Base-by-base conservation (phyloP, 2,329 filamentous ascomycete species). In the Exophiala viscosa region DNA sequence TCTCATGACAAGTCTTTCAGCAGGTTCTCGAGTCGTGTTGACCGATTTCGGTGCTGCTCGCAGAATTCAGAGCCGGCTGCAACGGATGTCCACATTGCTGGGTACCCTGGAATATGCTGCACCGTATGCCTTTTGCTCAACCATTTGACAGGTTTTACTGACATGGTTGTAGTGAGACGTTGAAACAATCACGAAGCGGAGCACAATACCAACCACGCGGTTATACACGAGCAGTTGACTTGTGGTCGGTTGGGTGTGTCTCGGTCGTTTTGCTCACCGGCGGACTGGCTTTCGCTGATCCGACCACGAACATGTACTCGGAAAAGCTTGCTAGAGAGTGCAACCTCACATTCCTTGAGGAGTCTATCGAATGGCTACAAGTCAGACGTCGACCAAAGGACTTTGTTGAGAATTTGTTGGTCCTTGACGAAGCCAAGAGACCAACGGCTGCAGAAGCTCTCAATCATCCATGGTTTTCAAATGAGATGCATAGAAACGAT, bases 201-300 rank as follows among this genome's bases (percentile, higher is more conserved):
- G 68, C 48, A 35, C 53, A 47, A 46, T 43, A 5, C 33, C 53
- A 48, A 43, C 48, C 10, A 18, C 42, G 15, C 28, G 53, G 45
- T 2, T 84, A 84, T 63, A 81, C 78, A 23, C 76, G 77, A 61
- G 74, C 78, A 8, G 72, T 84, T 7, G 82, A 85, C 58, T 74
- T 85, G 65, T 85, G 81, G 81, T 81, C 81, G 0, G 61, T 85
- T n/a, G 82, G 82, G 5, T 75, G 73, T 42, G 70, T 84, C 2
- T 71, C 79, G 1, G 73, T 72, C 7, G 69, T 76, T 7, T 64
- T 85, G 11, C 67, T 84, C 13, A 76, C 75, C 0, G 78, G 77
- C 11, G 69, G 76, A 8, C 66, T 70, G 2, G 66, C 80, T 2
- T 81, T 81, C 54, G 67, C 64, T 13, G 66, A 70, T 41, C 64